phyloP scores from a whole-genome alignment of 352 stramenopile genomes.

The Globisporangium irregulare region DNA sequence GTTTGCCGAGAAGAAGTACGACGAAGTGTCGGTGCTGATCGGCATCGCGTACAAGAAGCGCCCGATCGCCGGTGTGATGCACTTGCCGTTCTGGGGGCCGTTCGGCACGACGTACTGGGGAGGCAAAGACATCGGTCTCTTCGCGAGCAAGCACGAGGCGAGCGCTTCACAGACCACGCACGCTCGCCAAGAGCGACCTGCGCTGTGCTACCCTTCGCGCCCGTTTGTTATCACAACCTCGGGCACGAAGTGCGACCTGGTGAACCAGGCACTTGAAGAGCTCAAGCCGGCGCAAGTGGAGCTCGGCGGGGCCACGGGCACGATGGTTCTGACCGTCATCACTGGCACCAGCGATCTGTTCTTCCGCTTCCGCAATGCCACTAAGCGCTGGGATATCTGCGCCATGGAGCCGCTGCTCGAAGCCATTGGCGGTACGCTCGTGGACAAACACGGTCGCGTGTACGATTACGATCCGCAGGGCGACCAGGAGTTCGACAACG shows the following conservation, averaged over 20 bases:
- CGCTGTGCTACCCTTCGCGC: constrained; percentile 33
- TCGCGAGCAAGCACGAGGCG: constrained; percentile 33
- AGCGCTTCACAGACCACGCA: constrained; percentile 25
- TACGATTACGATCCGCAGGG: constrained; percentile 63
- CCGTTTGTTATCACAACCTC: constrained; percentile 54
- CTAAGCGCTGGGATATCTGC: constrained; percentile 80
- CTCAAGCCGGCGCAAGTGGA: constrained; percentile 35
- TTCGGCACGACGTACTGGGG: constrained; percentile 66
- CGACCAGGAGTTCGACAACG: constrained; percentile 61
- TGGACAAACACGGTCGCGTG: constrained; percentile 49
- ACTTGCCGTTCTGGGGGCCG: constrained; percentile 58
- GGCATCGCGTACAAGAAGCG: constrained; percentile 66
- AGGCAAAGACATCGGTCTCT: constrained; percentile 50
- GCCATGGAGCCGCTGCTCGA: constrained; percentile 64
- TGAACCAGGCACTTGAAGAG: constrained; percentile 36
- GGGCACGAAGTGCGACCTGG: constrained; percentile 46
- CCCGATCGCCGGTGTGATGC: constrained; percentile 65
- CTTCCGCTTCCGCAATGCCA: constrained; percentile 65
- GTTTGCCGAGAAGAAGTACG: constrained; percentile 66
- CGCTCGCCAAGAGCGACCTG: constrained; percentile 20
- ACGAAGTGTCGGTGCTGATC: constrained; percentile 78
- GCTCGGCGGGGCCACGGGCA: constrained; percentile 65
- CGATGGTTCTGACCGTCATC: constrained; percentile 66
- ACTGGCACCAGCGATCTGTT: constrained; percentile 63
- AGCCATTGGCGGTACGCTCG: constrained; percentile 50